These are phyloP conservation scores for Lomentospora prolificans DNA, from an alignment of 2,329 filamentous ascomycete genomes.

Conservation along the genomic window DNA sequence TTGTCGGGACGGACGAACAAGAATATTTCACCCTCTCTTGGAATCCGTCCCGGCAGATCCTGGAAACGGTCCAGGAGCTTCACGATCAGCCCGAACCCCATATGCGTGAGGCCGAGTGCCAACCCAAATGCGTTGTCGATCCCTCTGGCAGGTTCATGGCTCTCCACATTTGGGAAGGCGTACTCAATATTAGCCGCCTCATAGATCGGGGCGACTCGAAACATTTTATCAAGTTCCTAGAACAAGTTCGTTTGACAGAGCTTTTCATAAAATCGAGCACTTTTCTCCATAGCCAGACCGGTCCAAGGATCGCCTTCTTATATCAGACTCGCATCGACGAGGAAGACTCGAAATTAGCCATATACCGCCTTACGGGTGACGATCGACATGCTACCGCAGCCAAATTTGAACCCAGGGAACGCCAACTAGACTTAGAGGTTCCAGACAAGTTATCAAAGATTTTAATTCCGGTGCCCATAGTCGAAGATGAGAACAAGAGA, in stretches of 20 bases:
- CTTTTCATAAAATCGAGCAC: constrained; percentile 49
- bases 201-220: constrained; percentile 19
- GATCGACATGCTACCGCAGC: constrained; percentile 45
- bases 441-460: constrained; percentile 47
- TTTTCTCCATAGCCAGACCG: constrained; percentile 48
- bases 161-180: constrained; percentile 51
- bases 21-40: constrained; percentile 87
- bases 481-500: constrained; percentile 45
- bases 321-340: constrained; percentile 44
- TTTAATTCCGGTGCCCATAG: constrained; percentile 51
- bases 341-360: constrained; percentile 44
- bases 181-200: constrained; percentile 45
- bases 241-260: constrained; percentile 47
- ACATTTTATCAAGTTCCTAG: constrained; percentile 23
- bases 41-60: constrained; percentile 47
- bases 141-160: constrained; percentile 56
- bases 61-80: constrained; percentile 42
- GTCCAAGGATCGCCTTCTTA: constrained; percentile 47
- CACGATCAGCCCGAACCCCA: constrained; percentile 46
- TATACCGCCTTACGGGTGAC: constrained; percentile 49
- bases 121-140: constrained; percentile 76
- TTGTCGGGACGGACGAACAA: constrained; percentile 82
- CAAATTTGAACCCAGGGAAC: constrained; percentile 46
- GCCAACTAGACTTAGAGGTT: constrained; percentile 43
- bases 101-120: constrained; percentile 70